phyloP scores from a whole-genome alignment of 257 asterid species.

The Solanum chaucha region DNA sequence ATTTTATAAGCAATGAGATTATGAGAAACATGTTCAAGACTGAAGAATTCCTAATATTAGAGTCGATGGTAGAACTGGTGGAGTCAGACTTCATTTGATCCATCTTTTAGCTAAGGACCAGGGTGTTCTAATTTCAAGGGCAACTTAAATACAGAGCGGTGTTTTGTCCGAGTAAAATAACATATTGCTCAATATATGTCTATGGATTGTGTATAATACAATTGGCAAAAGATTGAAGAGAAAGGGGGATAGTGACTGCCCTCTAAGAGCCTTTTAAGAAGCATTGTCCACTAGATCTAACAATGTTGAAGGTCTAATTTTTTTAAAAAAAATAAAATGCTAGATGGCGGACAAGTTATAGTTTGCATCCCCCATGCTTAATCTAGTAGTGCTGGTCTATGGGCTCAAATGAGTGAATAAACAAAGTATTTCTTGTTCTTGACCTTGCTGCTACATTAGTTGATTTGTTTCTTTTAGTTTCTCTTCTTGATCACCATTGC shows the following conservation, averaged over 20 bases:
- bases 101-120: neutral
- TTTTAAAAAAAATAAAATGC: neutral
- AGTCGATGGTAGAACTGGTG: neutral
- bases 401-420: neutral
- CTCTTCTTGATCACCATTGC: neutral
- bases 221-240: neutral
- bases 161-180: neutral
- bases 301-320: neutral
- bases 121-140: neutral
- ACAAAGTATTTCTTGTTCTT: neutral
- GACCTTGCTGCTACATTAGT: neutral
- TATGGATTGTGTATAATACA: neutral
- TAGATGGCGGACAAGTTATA: neutral
- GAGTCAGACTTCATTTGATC: neutral
- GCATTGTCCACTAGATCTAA: neutral
- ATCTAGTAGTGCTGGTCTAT: neutral
- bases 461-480: neutral
- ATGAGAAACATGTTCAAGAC: neutral
- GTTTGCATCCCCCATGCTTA: neutral
- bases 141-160: neutral
- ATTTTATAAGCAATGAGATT: neutral
- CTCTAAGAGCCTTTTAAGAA: neutral
- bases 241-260: neutral
- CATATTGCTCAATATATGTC: neutral
- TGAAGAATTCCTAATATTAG: neutral